phyloP scores from a whole-genome alignment of 768 basidiomycete genomes.

The Suillus cothurnatus region DNA sequence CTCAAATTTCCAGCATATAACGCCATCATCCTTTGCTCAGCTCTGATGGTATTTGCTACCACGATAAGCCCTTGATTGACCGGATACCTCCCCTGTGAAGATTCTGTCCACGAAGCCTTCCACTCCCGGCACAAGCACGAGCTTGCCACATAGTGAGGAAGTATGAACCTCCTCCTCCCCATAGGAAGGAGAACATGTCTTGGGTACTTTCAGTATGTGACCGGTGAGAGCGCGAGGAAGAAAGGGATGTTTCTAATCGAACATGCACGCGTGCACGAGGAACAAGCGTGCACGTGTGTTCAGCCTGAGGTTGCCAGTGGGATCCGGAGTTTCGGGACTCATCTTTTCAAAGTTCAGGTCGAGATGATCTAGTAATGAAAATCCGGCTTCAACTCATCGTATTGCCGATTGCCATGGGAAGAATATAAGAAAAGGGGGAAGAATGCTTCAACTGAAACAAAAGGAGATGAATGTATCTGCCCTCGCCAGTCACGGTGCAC shows the following conservation, averaged over 20 bases:
- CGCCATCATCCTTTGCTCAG: not conserved
- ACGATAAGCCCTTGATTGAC: not conserved
- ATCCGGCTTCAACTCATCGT: not conserved
- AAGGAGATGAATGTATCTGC: too few relatives aligned
- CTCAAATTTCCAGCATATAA: not conserved
- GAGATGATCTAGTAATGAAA: not conserved
- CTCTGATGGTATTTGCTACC: not conserved
- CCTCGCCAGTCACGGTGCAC: too few relatives aligned
- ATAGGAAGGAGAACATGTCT: not conserved
- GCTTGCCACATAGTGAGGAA: not conserved
- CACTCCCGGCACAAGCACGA: not conserved
- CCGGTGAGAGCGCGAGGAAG: not conserved
- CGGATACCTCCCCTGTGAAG: not conserved
- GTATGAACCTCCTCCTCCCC: not conserved
- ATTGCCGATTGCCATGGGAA: not conserved
- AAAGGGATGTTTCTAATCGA: not conserved
- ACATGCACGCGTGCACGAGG: not conserved
- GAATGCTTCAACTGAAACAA: not conserved
- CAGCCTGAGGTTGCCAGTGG: not conserved
- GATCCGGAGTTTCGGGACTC: not conserved
- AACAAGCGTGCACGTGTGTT: constrained; percentile 8
- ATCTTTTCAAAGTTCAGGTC: not conserved
- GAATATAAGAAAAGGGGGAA: not conserved
- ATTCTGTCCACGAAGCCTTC: not conserved
- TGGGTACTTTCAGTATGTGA: not conserved